Evolutionary conservation across 148 eudicot species (phyloP).

Genomic region (Silene latifolia): DNA sequence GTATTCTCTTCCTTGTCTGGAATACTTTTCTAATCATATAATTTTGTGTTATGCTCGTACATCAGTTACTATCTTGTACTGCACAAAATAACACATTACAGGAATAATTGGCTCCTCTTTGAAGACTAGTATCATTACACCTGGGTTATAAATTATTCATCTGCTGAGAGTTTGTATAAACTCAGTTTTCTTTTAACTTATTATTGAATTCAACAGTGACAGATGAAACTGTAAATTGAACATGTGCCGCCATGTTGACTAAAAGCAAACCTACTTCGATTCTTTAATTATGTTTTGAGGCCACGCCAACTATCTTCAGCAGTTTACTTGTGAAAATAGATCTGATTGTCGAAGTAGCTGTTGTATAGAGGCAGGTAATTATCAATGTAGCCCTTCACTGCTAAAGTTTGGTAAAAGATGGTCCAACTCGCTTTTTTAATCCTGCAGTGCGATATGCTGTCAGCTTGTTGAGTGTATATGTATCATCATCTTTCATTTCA

Average conservation of each 20-base stretch:
- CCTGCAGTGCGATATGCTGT: background rate
- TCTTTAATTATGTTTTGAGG: background rate
- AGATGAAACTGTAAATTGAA: background rate
- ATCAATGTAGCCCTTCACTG: background rate
- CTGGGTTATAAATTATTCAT: background rate
- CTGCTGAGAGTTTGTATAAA: background rate
- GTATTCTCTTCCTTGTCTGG: background rate
- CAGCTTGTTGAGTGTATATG: constrained; percentile 1
- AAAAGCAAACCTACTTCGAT: background rate
- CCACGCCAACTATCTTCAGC: background rate
- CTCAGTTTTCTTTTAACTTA: background rate
- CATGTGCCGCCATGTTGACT: background rate
- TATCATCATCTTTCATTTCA: background rate
- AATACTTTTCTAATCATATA: background rate
- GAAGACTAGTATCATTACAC: background rate
- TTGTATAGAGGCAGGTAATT: background rate
- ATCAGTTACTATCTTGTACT: background rate
- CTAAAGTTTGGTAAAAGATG: background rate
- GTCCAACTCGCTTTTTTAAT: background rate
- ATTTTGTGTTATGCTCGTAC: background rate
- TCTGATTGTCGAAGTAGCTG: background rate
- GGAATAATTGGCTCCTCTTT: background rate
- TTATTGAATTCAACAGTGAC: background rate
- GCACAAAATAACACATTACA: background rate
- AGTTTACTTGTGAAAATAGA: background rate